phyloP scores from a whole-genome alignment of 148 eudicot genomes.

The Pouteria glomerata region DNA sequence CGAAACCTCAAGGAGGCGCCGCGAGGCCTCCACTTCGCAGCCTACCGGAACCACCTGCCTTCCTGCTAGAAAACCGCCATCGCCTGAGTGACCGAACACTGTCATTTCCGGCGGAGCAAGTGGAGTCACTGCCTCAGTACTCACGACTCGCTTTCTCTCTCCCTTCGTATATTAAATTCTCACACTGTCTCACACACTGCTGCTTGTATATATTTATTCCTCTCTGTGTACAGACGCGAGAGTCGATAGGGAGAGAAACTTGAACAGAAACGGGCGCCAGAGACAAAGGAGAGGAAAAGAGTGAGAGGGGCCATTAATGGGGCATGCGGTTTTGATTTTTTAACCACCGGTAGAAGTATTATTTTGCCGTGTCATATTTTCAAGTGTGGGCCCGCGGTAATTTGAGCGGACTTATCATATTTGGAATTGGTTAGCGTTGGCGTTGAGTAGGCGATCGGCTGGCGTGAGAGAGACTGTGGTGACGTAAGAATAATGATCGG shows the following conservation, averaged over 20 bases:
- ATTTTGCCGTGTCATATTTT: no score
- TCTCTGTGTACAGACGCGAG: conserved; percentile 12
- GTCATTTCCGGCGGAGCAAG: conserved; percentile 39
- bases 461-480: no score
- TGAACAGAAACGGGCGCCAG: conserved; percentile 44
- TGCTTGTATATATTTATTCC: no score
- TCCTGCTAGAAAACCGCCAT: conserved; percentile 37
- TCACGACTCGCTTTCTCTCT: background rate
- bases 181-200: background rate
- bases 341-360: no score
- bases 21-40: conserved; percentile 70
- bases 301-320: conserved; percentile 5
- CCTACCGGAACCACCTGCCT: conserved; percentile 79
- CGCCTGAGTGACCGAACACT: conserved; percentile 45
- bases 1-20: conserved; percentile 63
- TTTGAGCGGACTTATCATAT: no score
- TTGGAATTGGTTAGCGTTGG: no score
- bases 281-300: conserved; percentile 8
- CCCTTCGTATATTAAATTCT: background rate
- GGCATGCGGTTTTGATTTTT: conserved; percentile 1
- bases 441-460: no score
- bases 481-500: no score
- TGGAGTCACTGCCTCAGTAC: conserved; percentile 3
- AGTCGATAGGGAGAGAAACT: conserved; percentile 27
- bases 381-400: no score